Percentiles rank a stretch among this genome's conserved stretches.
Evolutionary conservation across 257 asterid species (phyloP).

Genomic region (Osmanthus fragrans): DNA sequence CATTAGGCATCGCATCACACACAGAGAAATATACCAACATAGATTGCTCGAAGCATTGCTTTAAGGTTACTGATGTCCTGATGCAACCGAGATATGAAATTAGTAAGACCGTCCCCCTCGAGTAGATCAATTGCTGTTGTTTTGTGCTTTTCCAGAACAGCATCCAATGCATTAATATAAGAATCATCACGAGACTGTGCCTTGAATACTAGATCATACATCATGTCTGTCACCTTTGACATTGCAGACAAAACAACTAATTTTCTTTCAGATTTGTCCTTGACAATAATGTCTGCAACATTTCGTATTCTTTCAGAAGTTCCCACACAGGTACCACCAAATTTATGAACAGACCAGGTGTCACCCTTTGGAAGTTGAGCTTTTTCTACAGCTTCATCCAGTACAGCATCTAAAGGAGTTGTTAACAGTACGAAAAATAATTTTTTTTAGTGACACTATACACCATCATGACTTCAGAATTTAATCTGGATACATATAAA

Average conservation of each 20-base stretch:
- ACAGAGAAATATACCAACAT: conserved; percentile 60
- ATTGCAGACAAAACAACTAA: conserved; percentile 93
- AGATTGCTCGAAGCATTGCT: conserved; percentile 92
- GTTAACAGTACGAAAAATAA: conserved; percentile 3
- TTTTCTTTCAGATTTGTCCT: conserved; percentile 73
- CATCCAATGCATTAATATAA: conserved; percentile 63
- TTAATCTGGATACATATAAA: background rate
- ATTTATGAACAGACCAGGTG: conserved; percentile 92
- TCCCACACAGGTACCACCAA: conserved; percentile 98
- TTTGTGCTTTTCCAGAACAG: conserved; percentile 80
- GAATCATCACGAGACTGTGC: conserved; percentile 83
- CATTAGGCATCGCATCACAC: background rate
- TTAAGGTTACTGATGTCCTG: conserved; percentile 79
- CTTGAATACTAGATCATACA: conserved; percentile 84
- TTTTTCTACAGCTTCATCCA: conserved; percentile 55
- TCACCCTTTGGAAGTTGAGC: conserved; percentile 75
- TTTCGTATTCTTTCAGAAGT: conserved; percentile 78
- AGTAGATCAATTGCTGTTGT: conserved; percentile 77
- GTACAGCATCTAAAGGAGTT: conserved; percentile 39
- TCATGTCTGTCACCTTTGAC: conserved; percentile 98
- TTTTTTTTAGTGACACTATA: conserved; percentile 8
- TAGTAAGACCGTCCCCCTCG: conserved; percentile 67
- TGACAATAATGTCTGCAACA: conserved; percentile 76
- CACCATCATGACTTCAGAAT: background rate
- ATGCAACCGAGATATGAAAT: conserved; percentile 61